phyloP scores from a whole-genome alignment of 202 grass and related monocot genomes.

The Dendrocalamus latiflorus region DNA sequence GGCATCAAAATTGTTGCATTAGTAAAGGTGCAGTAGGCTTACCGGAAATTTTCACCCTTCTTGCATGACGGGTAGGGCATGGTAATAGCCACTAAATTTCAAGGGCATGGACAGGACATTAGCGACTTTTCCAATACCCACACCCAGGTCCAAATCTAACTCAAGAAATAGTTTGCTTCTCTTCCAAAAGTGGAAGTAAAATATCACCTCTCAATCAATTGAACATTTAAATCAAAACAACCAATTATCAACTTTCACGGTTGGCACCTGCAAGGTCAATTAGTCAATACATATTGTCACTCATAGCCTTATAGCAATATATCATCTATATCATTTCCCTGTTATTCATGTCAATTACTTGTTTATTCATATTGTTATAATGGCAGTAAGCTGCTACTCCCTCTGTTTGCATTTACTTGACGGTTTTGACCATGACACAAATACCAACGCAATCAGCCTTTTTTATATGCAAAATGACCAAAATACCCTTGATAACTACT shows the following conservation, averaged over 20 bases:
- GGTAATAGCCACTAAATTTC: background rate
- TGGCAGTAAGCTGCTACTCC: background rate
- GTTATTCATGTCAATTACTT: background rate
- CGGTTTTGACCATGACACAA: too few relatives aligned
- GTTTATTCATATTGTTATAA: background rate
- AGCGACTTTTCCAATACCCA: background rate
- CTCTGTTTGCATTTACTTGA: too few relatives aligned
- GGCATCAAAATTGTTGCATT: background rate
- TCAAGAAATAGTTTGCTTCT: background rate
- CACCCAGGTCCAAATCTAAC: background rate
- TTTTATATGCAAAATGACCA: too few relatives aligned
- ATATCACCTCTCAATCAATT: background rate
- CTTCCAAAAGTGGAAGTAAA: background rate
- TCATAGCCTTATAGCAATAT: background rate
- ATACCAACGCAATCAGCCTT: too few relatives aligned
- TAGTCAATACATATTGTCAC: background rate
- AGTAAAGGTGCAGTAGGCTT: constrained; percentile 7
- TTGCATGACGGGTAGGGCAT: background rate
- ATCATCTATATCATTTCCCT: background rate
- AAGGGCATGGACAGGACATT: background rate
- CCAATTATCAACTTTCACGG: background rate
- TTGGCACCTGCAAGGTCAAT: background rate
- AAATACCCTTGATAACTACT: too few relatives aligned
- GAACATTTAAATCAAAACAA: background rate
- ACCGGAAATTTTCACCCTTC: background rate